These are phyloP conservation scores for Pythium sukuiense DNA, from an alignment of 352 stramenopile species.

Conservation along the genomic window DNA sequence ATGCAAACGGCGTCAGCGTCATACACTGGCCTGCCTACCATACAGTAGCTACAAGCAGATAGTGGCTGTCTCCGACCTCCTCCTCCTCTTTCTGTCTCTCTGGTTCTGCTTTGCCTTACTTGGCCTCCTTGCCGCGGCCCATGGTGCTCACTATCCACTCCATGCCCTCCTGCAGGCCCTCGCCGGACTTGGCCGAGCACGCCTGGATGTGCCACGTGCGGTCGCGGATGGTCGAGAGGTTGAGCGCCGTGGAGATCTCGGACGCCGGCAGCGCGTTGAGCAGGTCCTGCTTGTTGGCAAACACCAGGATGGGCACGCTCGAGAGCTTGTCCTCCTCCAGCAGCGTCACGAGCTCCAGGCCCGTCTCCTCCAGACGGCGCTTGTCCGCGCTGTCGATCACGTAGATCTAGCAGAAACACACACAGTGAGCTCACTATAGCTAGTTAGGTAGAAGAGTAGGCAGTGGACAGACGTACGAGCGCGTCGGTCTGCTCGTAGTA, in stretches of 20 bases:
- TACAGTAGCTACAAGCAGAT: background rate
- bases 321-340: conserved; percentile 94
- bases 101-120: conserved; percentile 36
- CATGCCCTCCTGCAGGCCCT: conserved; percentile 89
- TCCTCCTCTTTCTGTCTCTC: background rate
- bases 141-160: conserved; percentile 88
- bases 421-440: background rate
- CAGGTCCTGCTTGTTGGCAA: conserved; percentile 97
- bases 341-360: conserved; percentile 91
- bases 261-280: conserved; percentile 88
- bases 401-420: conserved; percentile 72
- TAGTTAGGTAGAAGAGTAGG: background rate
- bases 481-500: conserved; percentile 99
- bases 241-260: conserved; percentile 91
- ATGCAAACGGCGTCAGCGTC: background rate
- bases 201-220: conserved; percentile 90
- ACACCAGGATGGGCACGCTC: conserved; percentile 93
- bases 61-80: background rate
- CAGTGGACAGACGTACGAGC: conserved; percentile 41
- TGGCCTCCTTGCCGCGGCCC: conserved; percentile 60
- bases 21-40: background rate
- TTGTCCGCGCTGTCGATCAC: conserved; percentile 94
- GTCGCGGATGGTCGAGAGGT: conserved; percentile 88
- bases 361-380: conserved; percentile 92
- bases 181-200: conserved; percentile 88